Base-by-base conservation (phyloP, 148 eudicot genomes). In the Vaccinium darrowii region DNA sequence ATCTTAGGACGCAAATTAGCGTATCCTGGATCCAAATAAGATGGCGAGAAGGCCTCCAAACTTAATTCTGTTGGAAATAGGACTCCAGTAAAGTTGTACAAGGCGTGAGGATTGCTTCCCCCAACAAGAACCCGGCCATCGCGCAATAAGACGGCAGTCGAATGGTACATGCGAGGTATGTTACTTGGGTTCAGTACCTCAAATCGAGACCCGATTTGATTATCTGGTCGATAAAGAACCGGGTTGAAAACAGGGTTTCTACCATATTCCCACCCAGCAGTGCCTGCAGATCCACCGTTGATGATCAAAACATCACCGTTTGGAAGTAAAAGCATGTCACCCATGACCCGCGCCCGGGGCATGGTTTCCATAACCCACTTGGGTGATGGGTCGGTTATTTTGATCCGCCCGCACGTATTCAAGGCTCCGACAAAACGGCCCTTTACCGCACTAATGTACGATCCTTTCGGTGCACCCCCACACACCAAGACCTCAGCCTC, bases 321-420 rank as follows among this genome's bases (percentile, higher is more conserved):
- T 0, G 97, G 95, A 0, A 94, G 88, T 3, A 91, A 8, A 5
- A 94, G n/a, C 98, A 94, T 93, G 86, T 93, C 98, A 8, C 95
- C 87, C 94, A 94, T 91, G 58, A 84, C 87, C 43, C 98, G 89
- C 0, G 91, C 86, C 85, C 83, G 39, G 21, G 95, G 98, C 98
- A 93, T 94, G 13, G 86, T 87, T 84, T 94, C 98, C 86, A 92
- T 84, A 21, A 18, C 79, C 98, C 98, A 94, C 9, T 81, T 56
- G 4, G 98, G 93, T 2, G 85, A 76, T 11, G 89, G 89, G 80
- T 92, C 95, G 53, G 86, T 89, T 57, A 92, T 87, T 8, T 79
- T 89, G 8, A 93, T 81, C 53, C 94, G 76, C 0, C 88, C 93
- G 63, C 97, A 93, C 1, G 91, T 88, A 13, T 87, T 71, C 14